phyloP scores from a whole-genome alignment of 176 grass and related monocot species.

The Typha latifolia region DNA sequence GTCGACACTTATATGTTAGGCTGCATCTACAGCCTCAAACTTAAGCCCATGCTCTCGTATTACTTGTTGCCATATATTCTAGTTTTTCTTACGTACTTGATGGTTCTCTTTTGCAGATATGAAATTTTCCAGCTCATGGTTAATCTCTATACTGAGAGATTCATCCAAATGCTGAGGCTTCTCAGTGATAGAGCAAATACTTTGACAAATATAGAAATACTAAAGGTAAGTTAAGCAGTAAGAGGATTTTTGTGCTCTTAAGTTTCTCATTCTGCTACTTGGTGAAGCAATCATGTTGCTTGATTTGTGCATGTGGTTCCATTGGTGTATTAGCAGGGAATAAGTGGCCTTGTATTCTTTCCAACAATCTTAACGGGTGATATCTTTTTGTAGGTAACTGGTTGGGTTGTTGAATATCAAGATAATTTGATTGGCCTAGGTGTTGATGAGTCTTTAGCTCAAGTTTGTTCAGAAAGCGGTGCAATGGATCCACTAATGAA shows the following conservation, averaged over 20 bases:
- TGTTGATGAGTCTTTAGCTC: slow-evolving; percentile 91
- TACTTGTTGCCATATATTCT: slow-evolving; percentile 5
- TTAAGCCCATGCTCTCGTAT: neutral
- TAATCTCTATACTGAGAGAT: slow-evolving; percentile 95
- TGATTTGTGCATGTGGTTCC: no score
- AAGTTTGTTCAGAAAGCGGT: slow-evolving; percentile 99
- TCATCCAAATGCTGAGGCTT: slow-evolving; percentile 93
- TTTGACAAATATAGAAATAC: slow-evolving; percentile 94
- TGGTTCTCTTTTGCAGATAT: slow-evolving; percentile 57
- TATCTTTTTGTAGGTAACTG: slow-evolving; percentile 65
- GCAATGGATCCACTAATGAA: slow-evolving; percentile 99
- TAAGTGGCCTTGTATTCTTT: slow-evolving; percentile 8
- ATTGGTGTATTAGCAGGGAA: slow-evolving; percentile 10
- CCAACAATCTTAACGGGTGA: slow-evolving; percentile 16
- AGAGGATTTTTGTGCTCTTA: neutral
- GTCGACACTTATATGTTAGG: neutral
- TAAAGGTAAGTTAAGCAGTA: slow-evolving; percentile 50
- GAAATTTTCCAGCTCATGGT: slow-evolving; percentile 99
- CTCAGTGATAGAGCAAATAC: slow-evolving; percentile 91
- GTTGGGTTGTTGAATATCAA: slow-evolving; percentile 98
- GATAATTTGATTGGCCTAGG: slow-evolving; percentile 92
- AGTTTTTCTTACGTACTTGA: slow-evolving; percentile 17
- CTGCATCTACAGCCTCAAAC: neutral
- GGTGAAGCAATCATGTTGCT: no score
- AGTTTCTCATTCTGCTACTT: no score